phyloP scores from a whole-genome alignment of 1,139 yeast genomes.

The Pichia cactophila region DNA sequence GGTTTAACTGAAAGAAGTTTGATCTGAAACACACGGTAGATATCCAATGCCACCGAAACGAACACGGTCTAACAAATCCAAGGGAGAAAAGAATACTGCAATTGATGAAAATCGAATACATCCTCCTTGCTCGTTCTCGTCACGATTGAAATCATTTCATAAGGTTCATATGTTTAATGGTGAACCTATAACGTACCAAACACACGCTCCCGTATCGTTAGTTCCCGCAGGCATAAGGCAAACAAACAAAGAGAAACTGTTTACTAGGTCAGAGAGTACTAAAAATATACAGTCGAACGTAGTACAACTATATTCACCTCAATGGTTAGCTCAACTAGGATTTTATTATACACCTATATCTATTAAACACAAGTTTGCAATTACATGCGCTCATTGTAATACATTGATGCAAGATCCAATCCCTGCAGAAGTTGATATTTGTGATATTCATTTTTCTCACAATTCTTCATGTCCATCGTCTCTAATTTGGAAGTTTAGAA shows the following conservation, averaged over 20 bases:
- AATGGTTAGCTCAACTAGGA: slow-evolving; percentile 11
- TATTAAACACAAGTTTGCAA: slow-evolving; percentile 6
- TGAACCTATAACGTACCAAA: slow-evolving; percentile 10
- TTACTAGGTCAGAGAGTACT: not conserved
- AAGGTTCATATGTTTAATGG: slow-evolving; percentile 5
- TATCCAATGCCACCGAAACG: not conserved
- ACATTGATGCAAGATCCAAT: slow-evolving; percentile 8
- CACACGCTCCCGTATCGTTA: slow-evolving; percentile 1
- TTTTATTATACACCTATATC: slow-evolving; percentile 12
- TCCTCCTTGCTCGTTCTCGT: slow-evolving; percentile 4
- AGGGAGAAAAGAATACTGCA: not conserved
- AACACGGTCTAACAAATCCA: not conserved
- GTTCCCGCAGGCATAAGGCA: slow-evolving; percentile 5
- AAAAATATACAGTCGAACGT: too few species aligned
- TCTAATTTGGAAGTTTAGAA: slow-evolving; percentile 10
- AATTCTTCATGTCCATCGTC: slow-evolving; percentile 8
- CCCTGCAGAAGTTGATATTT: slow-evolving; percentile 7
- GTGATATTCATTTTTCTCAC: slow-evolving; percentile 4
- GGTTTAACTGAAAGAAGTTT: too few species aligned
- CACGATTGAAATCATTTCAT: slow-evolving; percentile 7
- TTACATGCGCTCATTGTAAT: slow-evolving; percentile 11
- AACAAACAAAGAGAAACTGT: not conserved
- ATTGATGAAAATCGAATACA: not conserved
- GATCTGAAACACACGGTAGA: too few species aligned
- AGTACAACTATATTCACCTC: slow-evolving; percentile 2